These are phyloP conservation scores for Fraxinus angustifolia DNA, from an alignment of 305 asterid genomes.

Conservation along the genomic window DNA sequence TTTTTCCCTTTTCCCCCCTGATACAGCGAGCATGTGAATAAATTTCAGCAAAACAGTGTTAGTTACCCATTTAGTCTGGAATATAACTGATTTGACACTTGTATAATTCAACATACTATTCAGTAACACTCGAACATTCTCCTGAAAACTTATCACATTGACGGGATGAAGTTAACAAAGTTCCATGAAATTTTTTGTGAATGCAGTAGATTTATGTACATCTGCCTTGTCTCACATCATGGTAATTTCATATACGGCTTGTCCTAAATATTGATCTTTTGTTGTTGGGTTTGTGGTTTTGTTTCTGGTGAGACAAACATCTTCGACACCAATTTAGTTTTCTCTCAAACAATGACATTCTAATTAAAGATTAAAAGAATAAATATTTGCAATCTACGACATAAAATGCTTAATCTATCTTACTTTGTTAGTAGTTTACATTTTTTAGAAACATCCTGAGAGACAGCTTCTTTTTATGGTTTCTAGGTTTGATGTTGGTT, in stretches of 20 bases:
- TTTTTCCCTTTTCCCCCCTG: not conserved
- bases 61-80: not conserved
- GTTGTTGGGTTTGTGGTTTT: not conserved
- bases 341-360: not conserved
- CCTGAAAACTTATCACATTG: not conserved
- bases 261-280: not conserved
- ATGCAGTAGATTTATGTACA: not conserved
- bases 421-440: conserved; percentile 2
- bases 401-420: not conserved
- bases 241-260: not conserved
- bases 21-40: not conserved
- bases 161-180: not conserved
- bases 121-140: not conserved
- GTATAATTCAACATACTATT: not conserved
- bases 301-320: not conserved
- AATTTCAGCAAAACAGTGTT: not conserved
- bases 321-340: not conserved
- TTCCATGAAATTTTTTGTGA: not conserved
- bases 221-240: not conserved
- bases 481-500: conserved; percentile 71
- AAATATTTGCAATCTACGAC: not conserved
- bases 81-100: not conserved
- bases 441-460: conserved; percentile 1
- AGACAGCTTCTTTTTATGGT: conserved; percentile 17
- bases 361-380: not conserved